These are phyloP conservation scores for Ascochyta viciae-villosae DNA, from an alignment of 2,329 filamentous ascomycete genomes.

Conservation along the genomic window DNA sequence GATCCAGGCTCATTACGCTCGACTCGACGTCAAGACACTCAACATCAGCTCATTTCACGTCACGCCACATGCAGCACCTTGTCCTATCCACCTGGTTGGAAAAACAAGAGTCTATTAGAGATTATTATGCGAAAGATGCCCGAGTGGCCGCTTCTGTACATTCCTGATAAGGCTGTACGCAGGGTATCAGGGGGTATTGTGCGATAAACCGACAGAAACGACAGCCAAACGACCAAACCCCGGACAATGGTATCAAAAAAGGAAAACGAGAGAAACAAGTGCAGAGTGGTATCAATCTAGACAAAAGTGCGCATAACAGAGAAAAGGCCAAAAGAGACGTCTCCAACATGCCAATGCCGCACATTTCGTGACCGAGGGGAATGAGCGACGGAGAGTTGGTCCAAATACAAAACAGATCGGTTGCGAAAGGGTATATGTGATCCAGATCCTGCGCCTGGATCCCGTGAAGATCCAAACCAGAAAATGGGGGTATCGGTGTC, in stretches of 20 bases:
- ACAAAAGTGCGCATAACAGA: constrained; percentile 46
- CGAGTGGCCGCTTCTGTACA: constrained; percentile 51
- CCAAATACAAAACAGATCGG: constrained; percentile 32
- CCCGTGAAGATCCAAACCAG: constrained; percentile 33
- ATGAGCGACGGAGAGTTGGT: constrained; percentile 39
- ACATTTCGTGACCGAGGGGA: constrained; percentile 39
- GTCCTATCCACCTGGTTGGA: background rate
- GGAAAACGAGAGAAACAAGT: constrained; percentile 42
- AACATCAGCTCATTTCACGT: background rate
- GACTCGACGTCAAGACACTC: background rate
- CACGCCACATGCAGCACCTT: background rate
- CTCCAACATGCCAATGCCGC: constrained; percentile 47
- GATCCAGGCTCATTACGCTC: background rate
- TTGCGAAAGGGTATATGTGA: constrained; percentile 44
- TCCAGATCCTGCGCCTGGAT: constrained; percentile 41
- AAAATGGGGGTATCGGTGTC: constrained; percentile 44
- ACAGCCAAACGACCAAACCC: constrained; percentile 37
- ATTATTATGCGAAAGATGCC: constrained; percentile 50
- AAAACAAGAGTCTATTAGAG: constrained; percentile 46
- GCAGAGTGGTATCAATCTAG: constrained; percentile 55
- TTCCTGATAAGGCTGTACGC: constrained; percentile 49
- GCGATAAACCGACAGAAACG: constrained; percentile 44
- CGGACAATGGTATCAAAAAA: constrained; percentile 47
- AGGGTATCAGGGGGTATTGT: constrained; percentile 53
- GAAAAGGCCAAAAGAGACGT: constrained; percentile 41